Evolutionary conservation across 2,329 filamentous ascomycete genomes (phyloP).

Genomic region (Orbilia brochopaga): DNA sequence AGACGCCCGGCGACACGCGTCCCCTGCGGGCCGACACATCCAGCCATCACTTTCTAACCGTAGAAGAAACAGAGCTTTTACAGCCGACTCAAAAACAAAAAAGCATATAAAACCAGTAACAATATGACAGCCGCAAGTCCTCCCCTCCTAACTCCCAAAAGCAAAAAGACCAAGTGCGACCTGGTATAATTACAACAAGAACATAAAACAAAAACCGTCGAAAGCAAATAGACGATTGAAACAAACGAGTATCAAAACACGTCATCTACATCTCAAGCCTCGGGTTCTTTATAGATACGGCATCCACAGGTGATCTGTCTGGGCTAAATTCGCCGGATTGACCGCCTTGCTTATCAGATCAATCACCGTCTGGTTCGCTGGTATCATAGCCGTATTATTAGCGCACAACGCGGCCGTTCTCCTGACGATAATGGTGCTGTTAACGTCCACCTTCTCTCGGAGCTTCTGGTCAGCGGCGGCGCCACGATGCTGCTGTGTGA

Average conservation of each 20-base stretch:
- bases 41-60: no score
- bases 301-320: conserved; percentile 96
- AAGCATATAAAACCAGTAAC: no score
- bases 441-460: conserved; percentile 79
- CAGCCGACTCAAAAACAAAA: no score
- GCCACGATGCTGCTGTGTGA: conserved; percentile 75
- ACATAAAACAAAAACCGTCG: conserved; percentile 2
- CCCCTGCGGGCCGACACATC: no score
- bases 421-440: conserved; percentile 91
- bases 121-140: no score
- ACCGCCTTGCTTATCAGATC: conserved; percentile 92
- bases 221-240: conserved; percentile 7
- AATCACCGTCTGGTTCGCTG: conserved; percentile 95
- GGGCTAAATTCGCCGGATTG: conserved; percentile 84
- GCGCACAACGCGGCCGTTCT: conserved; percentile 84
- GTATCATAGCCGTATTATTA: conserved; percentile 76
- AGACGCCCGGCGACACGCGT: no score
- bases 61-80: no score
- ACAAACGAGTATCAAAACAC: background rate
- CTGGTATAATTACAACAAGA: conserved; percentile 11
- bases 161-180: conserved; percentile 4
- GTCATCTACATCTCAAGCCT: background rate
- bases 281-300: conserved; percentile 72
- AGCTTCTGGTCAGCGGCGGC: conserved; percentile 70
- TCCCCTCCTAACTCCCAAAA: background rate